A percentile compares a stretch with the other conserved stretches of the same genome.
Evolutionary conservation across 305 asterid species (phyloP).

Genomic region (Nicotiana rustica): DNA sequence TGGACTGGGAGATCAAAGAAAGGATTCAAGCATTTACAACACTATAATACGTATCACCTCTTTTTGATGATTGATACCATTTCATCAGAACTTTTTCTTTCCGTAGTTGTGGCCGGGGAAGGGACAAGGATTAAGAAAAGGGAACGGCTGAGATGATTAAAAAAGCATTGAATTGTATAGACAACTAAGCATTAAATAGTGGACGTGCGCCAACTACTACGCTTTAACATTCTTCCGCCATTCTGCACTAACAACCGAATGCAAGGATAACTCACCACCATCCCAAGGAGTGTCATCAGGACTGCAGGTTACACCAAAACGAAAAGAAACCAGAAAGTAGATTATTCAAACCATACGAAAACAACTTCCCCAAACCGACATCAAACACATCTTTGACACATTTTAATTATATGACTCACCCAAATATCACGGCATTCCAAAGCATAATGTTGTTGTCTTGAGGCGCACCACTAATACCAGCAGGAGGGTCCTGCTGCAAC

Average conservation of each 20-base stretch:
- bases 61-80: neutral
- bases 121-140: slow-evolving; percentile 19
- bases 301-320: slow-evolving; percentile 59
- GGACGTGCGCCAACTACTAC: slow-evolving; percentile 26
- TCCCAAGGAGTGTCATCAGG: slow-evolving; percentile 92
- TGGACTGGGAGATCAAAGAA: slow-evolving; percentile 16
- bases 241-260: slow-evolving; percentile 28
- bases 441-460: slow-evolving; percentile 82
- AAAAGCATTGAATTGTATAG: neutral
- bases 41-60: slow-evolving; percentile 20
- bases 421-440: slow-evolving; percentile 87
- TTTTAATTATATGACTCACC: slow-evolving; percentile 52
- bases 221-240: slow-evolving; percentile 34
- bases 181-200: neutral
- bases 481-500: slow-evolving; percentile 88
- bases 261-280: slow-evolving; percentile 66
- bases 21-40: neutral
- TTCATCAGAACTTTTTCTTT: slow-evolving; percentile 15
- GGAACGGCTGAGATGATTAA: neutral
- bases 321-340: slow-evolving; percentile 53
- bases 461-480: slow-evolving; percentile 85
- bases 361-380: slow-evolving; percentile 5
- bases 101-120: neutral
- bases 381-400: neutral
- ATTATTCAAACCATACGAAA: slow-evolving; percentile 46